Conservation (phyloP, 768 basidiomycete species). For the Agaricus bisporus region DNA sequence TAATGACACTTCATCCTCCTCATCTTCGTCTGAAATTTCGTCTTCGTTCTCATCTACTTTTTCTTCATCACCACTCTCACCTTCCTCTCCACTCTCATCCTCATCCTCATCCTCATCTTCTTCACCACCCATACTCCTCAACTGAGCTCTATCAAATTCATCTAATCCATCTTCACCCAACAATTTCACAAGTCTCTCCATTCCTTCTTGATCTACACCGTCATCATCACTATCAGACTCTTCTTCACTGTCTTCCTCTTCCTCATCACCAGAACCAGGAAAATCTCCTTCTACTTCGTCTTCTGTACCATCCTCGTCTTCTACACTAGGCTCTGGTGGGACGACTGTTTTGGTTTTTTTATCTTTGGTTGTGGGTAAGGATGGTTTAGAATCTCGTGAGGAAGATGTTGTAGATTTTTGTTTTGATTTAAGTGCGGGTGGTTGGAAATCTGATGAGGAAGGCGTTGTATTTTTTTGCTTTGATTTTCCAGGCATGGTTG, state of each 20-base stretch:
- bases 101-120: slow-evolving; percentile 25
- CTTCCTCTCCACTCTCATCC: slow-evolving; percentile 21
- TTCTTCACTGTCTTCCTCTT: slow-evolving; percentile 14
- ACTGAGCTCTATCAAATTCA: slow-evolving; percentile 55
- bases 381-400: not conserved
- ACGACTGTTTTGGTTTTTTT: not conserved
- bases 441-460: not conserved
- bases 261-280: slow-evolving; percentile 16
- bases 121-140: slow-evolving; percentile 34
- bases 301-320: slow-evolving; percentile 14
- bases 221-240: slow-evolving; percentile 28
- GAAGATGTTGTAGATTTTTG: not conserved
- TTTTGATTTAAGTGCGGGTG: not conserved
- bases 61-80: slow-evolving; percentile 12
- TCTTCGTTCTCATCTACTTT: slow-evolving; percentile 17
- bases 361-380: not conserved
- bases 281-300: slow-evolving; percentile 14
- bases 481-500: not conserved
- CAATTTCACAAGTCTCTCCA: slow-evolving; percentile 48
- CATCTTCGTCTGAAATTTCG: slow-evolving; percentile 26
- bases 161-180: slow-evolving; percentile 62
- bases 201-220: slow-evolving; percentile 51
- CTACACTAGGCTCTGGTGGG: not conserved
- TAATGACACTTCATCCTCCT: slow-evolving; percentile 27
- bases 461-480: not conserved